Evolutionary conservation across 768 basidiomycete species (phyloP).

Genomic region (Imleria badia): DNA sequence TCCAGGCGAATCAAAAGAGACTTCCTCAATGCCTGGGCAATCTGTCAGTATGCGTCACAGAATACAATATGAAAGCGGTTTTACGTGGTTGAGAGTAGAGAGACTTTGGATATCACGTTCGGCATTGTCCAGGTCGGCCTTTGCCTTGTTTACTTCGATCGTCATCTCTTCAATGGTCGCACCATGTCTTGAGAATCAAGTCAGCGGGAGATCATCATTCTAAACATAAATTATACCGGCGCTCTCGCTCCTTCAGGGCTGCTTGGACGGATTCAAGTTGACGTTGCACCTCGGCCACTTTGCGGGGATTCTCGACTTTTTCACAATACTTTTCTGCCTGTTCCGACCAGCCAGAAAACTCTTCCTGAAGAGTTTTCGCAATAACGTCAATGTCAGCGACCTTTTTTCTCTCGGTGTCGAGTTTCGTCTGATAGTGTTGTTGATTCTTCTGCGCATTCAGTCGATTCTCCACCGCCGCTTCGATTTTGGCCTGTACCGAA

Average conservation of each 20-base stretch:
- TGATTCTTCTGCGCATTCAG: constrained; percentile 49
- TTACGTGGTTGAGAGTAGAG: constrained; percentile 63
- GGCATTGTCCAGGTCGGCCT: constrained; percentile 56
- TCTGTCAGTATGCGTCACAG: constrained; percentile 7
- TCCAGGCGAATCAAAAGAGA: constrained; percentile 65
- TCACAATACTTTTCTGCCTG: constrained; percentile 65
- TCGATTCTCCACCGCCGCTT: constrained; percentile 48
- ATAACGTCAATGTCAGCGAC: constrained; percentile 46
- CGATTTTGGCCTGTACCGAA: constrained; percentile 46
- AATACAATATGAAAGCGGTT: constrained; percentile 2
- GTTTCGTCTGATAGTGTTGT: constrained; percentile 51
- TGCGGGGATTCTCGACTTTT: constrained; percentile 57
- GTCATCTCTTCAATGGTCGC: constrained; percentile 78
- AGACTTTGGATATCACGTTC: constrained; percentile 64
- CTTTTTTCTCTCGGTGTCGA: constrained; percentile 47
- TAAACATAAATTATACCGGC: constrained; percentile 40
- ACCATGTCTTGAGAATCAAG: constrained; percentile 53
- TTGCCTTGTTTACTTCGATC: constrained; percentile 64
- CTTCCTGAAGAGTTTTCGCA: constrained; percentile 52
- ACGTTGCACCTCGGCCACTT: constrained; percentile 53
- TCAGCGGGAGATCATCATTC: constrained; percentile 1
- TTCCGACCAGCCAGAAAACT: constrained; percentile 66
- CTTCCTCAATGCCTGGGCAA: constrained; percentile 57
- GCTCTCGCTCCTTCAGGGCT: constrained; percentile 67
- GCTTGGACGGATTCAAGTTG: constrained; percentile 61